Percentiles rank a stretch among this genome's conserved stretches.
phyloP scores from a whole-genome alignment of 371 early-diverging fungal genomes.

The Circinella minor region DNA sequence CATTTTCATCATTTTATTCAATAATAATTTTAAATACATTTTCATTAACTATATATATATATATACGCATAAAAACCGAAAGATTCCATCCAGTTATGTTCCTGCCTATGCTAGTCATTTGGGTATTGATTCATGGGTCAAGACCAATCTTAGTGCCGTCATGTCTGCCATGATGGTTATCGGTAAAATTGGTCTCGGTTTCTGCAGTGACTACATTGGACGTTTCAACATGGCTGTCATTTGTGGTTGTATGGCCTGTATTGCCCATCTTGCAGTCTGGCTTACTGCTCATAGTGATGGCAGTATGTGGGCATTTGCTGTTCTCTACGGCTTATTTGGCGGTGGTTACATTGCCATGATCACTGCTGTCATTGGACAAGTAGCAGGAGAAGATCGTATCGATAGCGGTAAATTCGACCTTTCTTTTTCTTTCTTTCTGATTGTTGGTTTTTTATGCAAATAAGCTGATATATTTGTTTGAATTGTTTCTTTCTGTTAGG shows the following conservation, averaged over 20 bases:
- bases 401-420: constrained; percentile 18
- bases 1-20: too few species aligned
- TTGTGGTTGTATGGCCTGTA: constrained; percentile 49
- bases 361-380: constrained; percentile 50
- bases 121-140: constrained; percentile 36
- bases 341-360: constrained; percentile 63
- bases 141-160: constrained; percentile 45
- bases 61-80: neutral
- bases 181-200: constrained; percentile 51
- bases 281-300: constrained; percentile 44
- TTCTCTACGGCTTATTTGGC: constrained; percentile 54
- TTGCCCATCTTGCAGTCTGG: constrained; percentile 44
- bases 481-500: constrained; percentile 23
- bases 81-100: constrained; percentile 18
- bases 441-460: too few species aligned
- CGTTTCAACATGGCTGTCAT: constrained; percentile 57
- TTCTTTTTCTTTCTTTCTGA: too few species aligned
- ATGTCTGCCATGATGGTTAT: constrained; percentile 54
- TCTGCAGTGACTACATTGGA: constrained; percentile 57
- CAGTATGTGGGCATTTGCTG: constrained; percentile 43
- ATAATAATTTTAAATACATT: too few species aligned
- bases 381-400: constrained; percentile 53
- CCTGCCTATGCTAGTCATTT: constrained; percentile 34
- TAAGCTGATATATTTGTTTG: too few species aligned
- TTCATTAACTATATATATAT: neutral